These are phyloP conservation scores for Naganishia randhawae DNA, from an alignment of 768 basidiomycete genomes.

Conservation along the genomic window DNA sequence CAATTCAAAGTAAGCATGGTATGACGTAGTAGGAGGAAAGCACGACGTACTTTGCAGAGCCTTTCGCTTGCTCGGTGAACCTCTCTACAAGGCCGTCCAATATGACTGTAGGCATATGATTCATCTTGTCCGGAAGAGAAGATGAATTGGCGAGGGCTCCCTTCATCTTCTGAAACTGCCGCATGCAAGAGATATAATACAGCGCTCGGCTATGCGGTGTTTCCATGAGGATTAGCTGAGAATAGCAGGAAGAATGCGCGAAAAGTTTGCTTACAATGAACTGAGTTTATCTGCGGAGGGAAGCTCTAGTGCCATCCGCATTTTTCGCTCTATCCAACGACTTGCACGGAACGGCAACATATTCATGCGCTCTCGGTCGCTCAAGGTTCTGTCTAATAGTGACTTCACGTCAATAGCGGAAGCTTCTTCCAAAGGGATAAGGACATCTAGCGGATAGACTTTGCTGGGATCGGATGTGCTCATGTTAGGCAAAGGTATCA, in stretches of 20 bases:
- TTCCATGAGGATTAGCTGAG: conserved; percentile 1
- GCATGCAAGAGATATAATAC: conserved; percentile 76
- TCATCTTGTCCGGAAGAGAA: conserved; percentile 59
- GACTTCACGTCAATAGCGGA: conserved; percentile 64
- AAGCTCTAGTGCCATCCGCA: conserved; percentile 35
- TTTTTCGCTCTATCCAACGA: conserved; percentile 66
- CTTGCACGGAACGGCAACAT: conserved; percentile 61
- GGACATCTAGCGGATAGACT: conserved; percentile 57
- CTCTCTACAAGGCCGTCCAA: conserved; percentile 70
- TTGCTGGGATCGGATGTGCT: conserved; percentile 68
- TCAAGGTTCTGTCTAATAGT: conserved; percentile 27
- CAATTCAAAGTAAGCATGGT: neutral
- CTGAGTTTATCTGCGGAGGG: conserved; percentile 29
- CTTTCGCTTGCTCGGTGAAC: conserved; percentile 73
- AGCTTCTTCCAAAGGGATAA: conserved; percentile 79
- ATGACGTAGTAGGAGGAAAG: neutral
- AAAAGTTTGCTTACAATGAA: conserved; percentile 61
- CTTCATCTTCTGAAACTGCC: conserved; percentile 62
- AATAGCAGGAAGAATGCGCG: conserved; percentile 49
- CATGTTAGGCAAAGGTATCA: conserved; percentile 70
- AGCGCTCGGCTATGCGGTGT: conserved; percentile 62
- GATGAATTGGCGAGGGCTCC: conserved; percentile 53
- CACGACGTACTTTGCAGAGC: conserved; percentile 60
- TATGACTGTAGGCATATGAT: conserved; percentile 61
- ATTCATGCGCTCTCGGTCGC: conserved; percentile 56